Base-by-base conservation (phyloP, 306 rosid genomes). In the Quillaja saponaria region DNA sequence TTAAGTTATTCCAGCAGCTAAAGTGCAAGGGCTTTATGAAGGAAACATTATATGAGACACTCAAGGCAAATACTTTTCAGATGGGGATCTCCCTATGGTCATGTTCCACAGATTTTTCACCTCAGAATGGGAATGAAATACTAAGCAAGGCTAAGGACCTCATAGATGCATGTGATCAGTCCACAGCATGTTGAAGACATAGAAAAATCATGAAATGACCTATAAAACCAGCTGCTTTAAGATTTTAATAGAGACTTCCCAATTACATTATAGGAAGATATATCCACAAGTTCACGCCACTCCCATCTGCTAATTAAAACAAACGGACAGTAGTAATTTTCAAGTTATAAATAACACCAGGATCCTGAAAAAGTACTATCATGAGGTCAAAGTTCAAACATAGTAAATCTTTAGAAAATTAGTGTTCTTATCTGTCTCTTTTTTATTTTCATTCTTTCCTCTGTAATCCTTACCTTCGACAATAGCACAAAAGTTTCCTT, bases 401-500 rank as follows among this genome's bases (percentile, higher is more conserved):
- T n/a, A 25, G 31, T 25, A 25, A 2, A 4, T 25, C 31, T 4
- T 25, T 25, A 25, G 4, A 25, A 25, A 2, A 25, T n/a, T n/a
- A 4, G 31, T 25, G 31, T 25, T 25, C 31, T 25, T 4, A 25
- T 25, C 31, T 25, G 31, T 25, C 4, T 25, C 31, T 4, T 25
- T 25, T 25, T 25, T 4, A n/a, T 4, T 4, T 4, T 4, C 31
- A 2, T 25, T 2, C 4, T 25, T 25, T 25, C 3, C 31, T 25
- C 31, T 1, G 31, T 25, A 25, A 2, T 25, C 2, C 31, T 25
- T 25, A 2, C 4, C 2, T 2, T 25, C 4, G 31, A 17, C 13
- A 58, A 42, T 6, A 40, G 55, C 38, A 21, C 21, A 47, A 58
- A 42, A 66, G 28, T 57, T 56, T 58, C 8, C 39, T 31, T 33